Evolutionary conservation across 2,329 filamentous ascomycete species (phyloP), one percentile per base, ranked within the genome.

Genomic region (Penicillium sp.): DNA sequence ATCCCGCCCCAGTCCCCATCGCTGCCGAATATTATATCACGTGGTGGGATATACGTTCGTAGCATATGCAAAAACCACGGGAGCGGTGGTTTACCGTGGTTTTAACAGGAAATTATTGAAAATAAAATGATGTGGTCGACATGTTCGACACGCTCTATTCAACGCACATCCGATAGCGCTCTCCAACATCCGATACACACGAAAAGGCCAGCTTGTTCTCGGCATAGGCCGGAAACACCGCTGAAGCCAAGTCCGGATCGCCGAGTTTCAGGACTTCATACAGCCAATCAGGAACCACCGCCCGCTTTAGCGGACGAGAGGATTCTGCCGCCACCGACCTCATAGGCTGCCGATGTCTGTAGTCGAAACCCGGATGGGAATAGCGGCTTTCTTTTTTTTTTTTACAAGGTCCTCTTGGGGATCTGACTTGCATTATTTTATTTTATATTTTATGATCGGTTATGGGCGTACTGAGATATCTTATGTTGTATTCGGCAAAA

Each of bases 271-370:
- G 61, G 38, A 58, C 56, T 37, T 43, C 39, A 46, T 48, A 55
- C 48, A 56, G 56, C 61, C 66, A 71, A 68, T 62, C 63, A 65
- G 39, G 54, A 42, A n/a, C 35, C 39, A 53, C 51, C 45, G 58
- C 44, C 56, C 44, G 35, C 54, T 51, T 54, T 46, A 63, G 56
- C 38, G 51, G 55, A 57, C 16, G 49, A 65, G 61, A 61, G 61
- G 56, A 64, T 66, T 53, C 48, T 32, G 55, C 49, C 66, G 66
- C 67, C 67, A 69, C 67, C 55, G 61, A 68, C 66, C 63, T 69
- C 67, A 69, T 69, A 65, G 57, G 56, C 47, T 56, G 46, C 42
- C 49, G 55, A 51, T 56, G 46, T 31, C 43, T 49, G 50, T 59
- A 43, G 52, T 60, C 61, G 43, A 54, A 38, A 51, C 53, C 52